Percentiles rank a stretch among this genome's conserved stretches.
These are phyloP conservation scores for Leptodontidium sp. DNA, from an alignment of 2,329 filamentous ascomycete species.

Conservation along the genomic window DNA sequence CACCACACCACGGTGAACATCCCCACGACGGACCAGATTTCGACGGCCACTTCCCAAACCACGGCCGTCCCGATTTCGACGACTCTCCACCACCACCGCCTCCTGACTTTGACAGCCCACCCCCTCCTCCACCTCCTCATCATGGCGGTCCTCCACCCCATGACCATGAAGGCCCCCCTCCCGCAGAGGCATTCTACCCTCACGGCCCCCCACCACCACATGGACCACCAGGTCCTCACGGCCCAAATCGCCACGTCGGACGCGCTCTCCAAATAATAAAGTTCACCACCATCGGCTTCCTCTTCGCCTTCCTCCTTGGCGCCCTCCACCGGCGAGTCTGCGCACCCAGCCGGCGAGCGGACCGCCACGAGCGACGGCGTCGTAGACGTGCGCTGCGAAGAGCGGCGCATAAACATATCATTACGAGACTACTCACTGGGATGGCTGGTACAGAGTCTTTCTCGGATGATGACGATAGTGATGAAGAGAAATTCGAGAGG, in stretches of 20 bases:
- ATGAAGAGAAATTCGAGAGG: slow-evolving; percentile 40
- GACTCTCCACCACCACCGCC: slow-evolving; percentile 9
- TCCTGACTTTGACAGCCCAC: slow-evolving; percentile 7
- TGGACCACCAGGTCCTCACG: slow-evolving; percentile 17
- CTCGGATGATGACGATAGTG: slow-evolving; percentile 12
- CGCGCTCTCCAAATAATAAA: slow-evolving; percentile 35
- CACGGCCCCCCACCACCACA: slow-evolving; percentile 16
- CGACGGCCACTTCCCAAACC: neutral
- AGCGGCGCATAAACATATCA: slow-evolving; percentile 34
- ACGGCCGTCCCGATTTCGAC: slow-evolving; percentile 9
- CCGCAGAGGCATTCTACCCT: slow-evolving; percentile 17
- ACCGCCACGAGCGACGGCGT: slow-evolving; percentile 33
- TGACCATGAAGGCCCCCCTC: slow-evolving; percentile 16
- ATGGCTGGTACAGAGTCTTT: slow-evolving; percentile 24
- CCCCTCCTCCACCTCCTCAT: neutral
- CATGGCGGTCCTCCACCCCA: neutral
- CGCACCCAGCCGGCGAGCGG: slow-evolving; percentile 28
- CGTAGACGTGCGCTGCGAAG: slow-evolving; percentile 33
- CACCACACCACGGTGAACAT: neutral
- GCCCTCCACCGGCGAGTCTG: slow-evolving; percentile 38
- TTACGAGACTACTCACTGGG: slow-evolving; percentile 30
- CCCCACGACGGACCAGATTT: slow-evolving; percentile 3
- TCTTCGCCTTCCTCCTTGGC: slow-evolving; percentile 37
- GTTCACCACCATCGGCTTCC: slow-evolving; percentile 38
- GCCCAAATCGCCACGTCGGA: slow-evolving; percentile 14